Percentiles rank a stretch among this genome's conserved stretches.
Conservation (phyloP, 345 rosid species). For the Moricandia moricandioides region DNA sequence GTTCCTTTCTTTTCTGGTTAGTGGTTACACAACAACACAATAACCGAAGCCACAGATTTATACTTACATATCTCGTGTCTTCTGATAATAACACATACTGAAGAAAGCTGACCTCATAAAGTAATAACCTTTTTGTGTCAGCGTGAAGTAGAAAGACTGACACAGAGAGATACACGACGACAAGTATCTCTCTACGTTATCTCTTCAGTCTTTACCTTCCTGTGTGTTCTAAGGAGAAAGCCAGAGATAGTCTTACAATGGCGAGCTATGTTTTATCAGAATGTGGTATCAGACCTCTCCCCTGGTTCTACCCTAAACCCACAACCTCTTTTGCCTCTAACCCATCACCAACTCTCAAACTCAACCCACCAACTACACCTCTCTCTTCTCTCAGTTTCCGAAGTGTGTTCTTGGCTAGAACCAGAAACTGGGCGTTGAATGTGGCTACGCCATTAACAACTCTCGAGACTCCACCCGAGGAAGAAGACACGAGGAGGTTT, state of each 20-base stretch:
- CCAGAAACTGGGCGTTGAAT: constrained; percentile 49
- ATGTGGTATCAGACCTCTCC: constrained; percentile 75
- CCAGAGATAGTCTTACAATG: constrained; percentile 36
- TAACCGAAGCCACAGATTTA: not conserved
- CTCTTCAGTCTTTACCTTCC: not conserved
- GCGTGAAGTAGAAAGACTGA: constrained; percentile 20
- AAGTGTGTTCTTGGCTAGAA: not conserved
- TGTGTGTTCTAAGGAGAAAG: not conserved
- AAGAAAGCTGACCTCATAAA: not conserved
- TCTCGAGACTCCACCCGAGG: constrained; percentile 16
- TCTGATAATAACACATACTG: not conserved
- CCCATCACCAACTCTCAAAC: constrained; percentile 29
- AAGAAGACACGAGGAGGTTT: constrained; percentile 34
- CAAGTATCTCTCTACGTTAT: constrained; percentile 7
- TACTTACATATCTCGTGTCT: not conserved
- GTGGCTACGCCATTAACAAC: constrained; percentile 50
- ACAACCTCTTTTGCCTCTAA: constrained; percentile 33
- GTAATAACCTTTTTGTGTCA: not conserved
- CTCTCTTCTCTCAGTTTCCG: constrained; percentile 31
- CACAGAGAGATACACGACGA: constrained; percentile 20
- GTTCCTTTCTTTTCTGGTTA: not conserved
- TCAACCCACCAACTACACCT: not conserved
- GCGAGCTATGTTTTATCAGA: constrained; percentile 67
- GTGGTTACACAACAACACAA: not conserved
- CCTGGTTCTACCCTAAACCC: constrained; percentile 48